phyloP scores from a whole-genome alignment of 2,329 filamentous ascomycete genomes.

The Beauveria caledonica region DNA sequence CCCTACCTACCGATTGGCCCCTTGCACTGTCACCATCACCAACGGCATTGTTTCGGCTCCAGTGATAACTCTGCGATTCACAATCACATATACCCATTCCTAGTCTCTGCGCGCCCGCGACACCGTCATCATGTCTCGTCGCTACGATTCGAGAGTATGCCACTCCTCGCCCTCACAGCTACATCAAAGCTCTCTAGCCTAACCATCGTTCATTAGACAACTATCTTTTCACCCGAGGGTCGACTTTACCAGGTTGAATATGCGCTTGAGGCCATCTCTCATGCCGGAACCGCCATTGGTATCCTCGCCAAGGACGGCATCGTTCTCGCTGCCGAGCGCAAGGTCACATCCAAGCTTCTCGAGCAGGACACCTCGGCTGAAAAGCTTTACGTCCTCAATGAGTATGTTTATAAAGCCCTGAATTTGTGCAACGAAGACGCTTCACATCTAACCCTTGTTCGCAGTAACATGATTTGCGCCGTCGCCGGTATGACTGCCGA shows the following conservation, averaged over 20 bases:
- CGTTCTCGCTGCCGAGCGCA: slow-evolving; percentile 93
- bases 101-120: not conserved
- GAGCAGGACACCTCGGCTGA: slow-evolving; percentile 99
- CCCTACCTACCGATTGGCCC: not conserved
- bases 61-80: not conserved
- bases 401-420: slow-evolving; percentile 50
- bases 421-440: not conserved
- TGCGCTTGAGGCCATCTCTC: slow-evolving; percentile 96
- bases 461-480: slow-evolving; percentile 98
- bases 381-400: slow-evolving; percentile 99
- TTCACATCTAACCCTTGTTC: not conserved
- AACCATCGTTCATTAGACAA: slow-evolving; percentile 56
- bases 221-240: slow-evolving; percentile 98
- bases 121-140: slow-evolving; percentile 67
- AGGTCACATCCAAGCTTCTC: slow-evolving; percentile 97
- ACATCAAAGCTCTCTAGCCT: slow-evolving; percentile 12
- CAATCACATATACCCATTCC: not conserved
- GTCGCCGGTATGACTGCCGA: slow-evolving; percentile 99
- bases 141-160: slow-evolving; percentile 92
- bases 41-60: not conserved
- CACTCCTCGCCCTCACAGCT: slow-evolving; percentile 14
- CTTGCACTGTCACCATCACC: not conserved
- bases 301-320: slow-evolving; percentile 98
- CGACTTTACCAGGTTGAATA: slow-evolving; percentile 99
- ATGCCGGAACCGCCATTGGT: slow-evolving; percentile 92